Conservation (phyloP, 306 rosid genomes). For the Oemleria cerasiformis region DNA sequence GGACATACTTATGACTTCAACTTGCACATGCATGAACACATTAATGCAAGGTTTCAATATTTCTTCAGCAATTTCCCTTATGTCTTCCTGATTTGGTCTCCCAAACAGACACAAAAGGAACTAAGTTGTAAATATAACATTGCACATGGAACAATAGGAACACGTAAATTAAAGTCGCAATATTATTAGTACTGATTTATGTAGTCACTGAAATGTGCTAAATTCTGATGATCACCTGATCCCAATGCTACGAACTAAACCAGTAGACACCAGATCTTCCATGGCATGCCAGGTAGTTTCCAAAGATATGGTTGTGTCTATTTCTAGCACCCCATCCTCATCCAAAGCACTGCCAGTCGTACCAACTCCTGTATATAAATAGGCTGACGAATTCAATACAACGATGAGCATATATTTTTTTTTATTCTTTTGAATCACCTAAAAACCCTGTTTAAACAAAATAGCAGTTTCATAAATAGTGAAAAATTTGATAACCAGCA, state of each 20-base stretch:
- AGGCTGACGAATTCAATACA: conserved; percentile 1
- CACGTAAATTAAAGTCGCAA: background rate
- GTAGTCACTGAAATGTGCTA: background rate
- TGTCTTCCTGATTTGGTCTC: background rate
- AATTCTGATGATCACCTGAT: conserved; percentile 52
- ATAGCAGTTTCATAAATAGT: background rate
- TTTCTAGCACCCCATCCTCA: conserved; percentile 81
- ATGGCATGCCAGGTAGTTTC: conserved; percentile 93
- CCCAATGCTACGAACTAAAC: conserved; percentile 95
- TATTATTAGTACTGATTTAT: background rate
- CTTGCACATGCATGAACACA: background rate
- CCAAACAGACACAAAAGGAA: background rate
- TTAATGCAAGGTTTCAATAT: background rate
- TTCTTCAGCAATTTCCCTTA: background rate
- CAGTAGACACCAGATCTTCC: conserved; percentile 82
- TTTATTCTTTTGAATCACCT: background rate
- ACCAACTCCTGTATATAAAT: conserved; percentile 65
- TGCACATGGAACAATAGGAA: background rate
- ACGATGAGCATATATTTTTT: background rate
- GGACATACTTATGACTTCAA: background rate
- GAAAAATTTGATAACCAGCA: background rate
- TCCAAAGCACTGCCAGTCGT: conserved; percentile 75
- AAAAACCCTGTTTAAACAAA: background rate
- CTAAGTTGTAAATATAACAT: background rate
- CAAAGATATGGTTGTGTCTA: conserved; percentile 75